Conservation (phyloP, 257 asterid species). For the Phtheirospermum japonicum region DNA sequence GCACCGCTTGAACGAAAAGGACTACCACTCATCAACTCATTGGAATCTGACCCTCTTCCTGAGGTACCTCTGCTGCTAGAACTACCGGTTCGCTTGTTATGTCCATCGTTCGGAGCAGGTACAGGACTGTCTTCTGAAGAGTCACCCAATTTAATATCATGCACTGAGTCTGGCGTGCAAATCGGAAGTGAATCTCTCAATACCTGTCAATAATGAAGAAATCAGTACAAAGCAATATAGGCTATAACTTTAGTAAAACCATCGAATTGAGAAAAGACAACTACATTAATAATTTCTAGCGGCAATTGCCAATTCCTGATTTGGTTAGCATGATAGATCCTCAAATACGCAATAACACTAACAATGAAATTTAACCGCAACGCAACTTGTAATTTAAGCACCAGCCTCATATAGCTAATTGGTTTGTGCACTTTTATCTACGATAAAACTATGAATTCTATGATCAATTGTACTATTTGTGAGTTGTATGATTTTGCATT, state of each 20-base stretch:
- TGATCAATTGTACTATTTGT: no score
- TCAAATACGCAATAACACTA: neutral
- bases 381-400: neutral
- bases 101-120: constrained; percentile 45
- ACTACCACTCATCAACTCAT: neutral
- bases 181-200: constrained; percentile 53
- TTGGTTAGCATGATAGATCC: constrained; percentile 9
- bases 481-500: no score
- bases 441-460: no score
- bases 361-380: neutral
- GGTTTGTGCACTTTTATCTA: neutral
- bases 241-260: neutral
- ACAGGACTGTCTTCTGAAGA: constrained; percentile 47
- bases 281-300: neutral
- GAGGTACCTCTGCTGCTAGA: constrained; percentile 50
- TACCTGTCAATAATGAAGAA: constrained; percentile 45
- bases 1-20: constrained; percentile 33
- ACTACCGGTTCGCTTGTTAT: constrained; percentile 48
- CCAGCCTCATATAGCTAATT: neutral
- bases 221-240: neutral
- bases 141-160: constrained; percentile 72
- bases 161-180: constrained; percentile 65
- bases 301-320: neutral
- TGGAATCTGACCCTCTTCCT: constrained; percentile 20
- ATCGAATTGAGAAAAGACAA: neutral